Evolutionary conservation across 163 green algal species (phyloP).

Genomic region (Volvox carteri): DNA sequence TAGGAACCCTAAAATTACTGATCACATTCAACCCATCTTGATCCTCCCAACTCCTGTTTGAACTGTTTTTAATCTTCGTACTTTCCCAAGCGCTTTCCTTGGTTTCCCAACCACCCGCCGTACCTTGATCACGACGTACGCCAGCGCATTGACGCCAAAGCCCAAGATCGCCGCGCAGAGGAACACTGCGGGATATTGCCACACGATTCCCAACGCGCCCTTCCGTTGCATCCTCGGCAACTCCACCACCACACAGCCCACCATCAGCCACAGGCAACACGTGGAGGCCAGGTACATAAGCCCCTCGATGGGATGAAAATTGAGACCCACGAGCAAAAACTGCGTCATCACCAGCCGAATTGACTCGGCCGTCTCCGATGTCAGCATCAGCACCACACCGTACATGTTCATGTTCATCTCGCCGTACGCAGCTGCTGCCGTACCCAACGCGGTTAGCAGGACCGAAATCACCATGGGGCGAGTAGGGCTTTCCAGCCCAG

Average conservation of each 20-base stretch:
- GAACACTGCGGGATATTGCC: slow-evolving; percentile 71
- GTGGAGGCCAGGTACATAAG: slow-evolving; percentile 93
- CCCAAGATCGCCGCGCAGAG: slow-evolving; percentile 79
- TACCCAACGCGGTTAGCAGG: slow-evolving; percentile 74
- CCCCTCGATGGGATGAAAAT: slow-evolving; percentile 94
- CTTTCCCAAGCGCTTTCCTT: too few species aligned
- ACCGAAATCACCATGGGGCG: slow-evolving; percentile 59
- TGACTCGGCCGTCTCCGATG: slow-evolving; percentile 82
- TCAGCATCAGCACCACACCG: slow-evolving; percentile 88
- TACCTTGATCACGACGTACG: slow-evolving; percentile 92
- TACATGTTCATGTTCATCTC: slow-evolving; percentile 84
- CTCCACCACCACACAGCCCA: slow-evolving; percentile 79
- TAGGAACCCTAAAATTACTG: too few species aligned
- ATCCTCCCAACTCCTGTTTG: too few species aligned
- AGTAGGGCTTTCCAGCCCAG: slow-evolving; percentile 74
- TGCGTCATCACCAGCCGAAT: slow-evolving; percentile 88
- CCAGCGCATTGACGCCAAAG: slow-evolving; percentile 89
- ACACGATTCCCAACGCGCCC: slow-evolving; percentile 60
- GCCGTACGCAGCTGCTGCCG: slow-evolving; percentile 70
- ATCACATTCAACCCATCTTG: too few species aligned
- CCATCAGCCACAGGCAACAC: slow-evolving; percentile 85
- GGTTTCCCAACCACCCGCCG: too few species aligned
- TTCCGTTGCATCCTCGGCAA: slow-evolving; percentile 69
- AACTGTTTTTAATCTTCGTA: too few species aligned
- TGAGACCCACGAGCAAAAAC: slow-evolving; percentile 80